Conservation (phyloP, 2,329 filamentous ascomycete genomes). For the Alternaria dauci region DNA sequence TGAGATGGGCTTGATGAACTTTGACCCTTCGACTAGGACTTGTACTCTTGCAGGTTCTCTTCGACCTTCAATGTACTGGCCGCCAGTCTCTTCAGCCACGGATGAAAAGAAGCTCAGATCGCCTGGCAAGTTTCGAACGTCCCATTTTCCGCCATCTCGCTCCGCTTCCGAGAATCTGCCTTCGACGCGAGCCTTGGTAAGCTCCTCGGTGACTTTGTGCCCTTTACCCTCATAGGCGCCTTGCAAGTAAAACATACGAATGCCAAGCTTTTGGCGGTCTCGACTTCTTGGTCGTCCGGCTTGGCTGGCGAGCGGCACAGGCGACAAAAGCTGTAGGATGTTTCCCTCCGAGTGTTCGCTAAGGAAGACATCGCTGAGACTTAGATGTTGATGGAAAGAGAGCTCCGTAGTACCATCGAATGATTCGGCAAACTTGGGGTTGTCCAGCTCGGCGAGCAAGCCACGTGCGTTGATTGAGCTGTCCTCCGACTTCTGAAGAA, state of each 20-base stretch:
- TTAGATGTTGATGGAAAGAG: slow-evolving; percentile 76
- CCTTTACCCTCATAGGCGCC: slow-evolving; percentile 82
- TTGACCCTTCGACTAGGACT: slow-evolving; percentile 75
- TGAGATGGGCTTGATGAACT: slow-evolving; percentile 64
- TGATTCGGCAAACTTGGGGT: slow-evolving; percentile 63
- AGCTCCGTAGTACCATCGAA: slow-evolving; percentile 63
- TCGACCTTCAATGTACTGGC: slow-evolving; percentile 69
- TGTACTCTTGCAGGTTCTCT: slow-evolving; percentile 74
- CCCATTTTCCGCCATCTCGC: slow-evolving; percentile 82
- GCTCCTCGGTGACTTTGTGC: slow-evolving; percentile 79
- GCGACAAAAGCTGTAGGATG: slow-evolving; percentile 73
- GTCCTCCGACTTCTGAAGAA: slow-evolving; percentile 74
- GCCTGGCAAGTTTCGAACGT: slow-evolving; percentile 71
- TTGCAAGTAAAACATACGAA: slow-evolving; percentile 69
- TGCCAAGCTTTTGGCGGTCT: slow-evolving; percentile 40
- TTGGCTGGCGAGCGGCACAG: slow-evolving; percentile 40
- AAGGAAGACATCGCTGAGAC: slow-evolving; percentile 74
- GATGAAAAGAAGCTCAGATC: slow-evolving; percentile 68
- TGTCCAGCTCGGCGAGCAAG: slow-evolving; percentile 84
- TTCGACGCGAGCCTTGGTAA: slow-evolving; percentile 86
- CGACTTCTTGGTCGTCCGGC: slow-evolving; percentile 44
- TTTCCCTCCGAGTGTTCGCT: slow-evolving; percentile 70
- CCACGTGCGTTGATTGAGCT: slow-evolving; percentile 75
- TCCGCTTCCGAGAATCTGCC: slow-evolving; percentile 84
- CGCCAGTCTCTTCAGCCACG: slow-evolving; percentile 74